Base-by-base conservation (phyloP, 495 filamentous ascomycete species). In the Xylaria palmicola region DNA sequence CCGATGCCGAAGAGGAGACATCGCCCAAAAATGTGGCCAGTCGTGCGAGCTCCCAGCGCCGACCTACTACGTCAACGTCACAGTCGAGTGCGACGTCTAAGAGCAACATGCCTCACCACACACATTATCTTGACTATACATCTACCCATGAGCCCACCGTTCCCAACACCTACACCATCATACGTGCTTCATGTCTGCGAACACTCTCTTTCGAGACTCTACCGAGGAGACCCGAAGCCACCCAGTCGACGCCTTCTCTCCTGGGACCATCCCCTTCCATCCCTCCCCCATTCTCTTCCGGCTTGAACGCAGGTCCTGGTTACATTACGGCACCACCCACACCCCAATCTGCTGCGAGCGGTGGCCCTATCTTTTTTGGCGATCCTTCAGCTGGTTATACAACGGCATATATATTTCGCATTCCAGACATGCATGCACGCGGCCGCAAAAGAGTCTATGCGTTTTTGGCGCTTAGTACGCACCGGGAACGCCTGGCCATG, bases 381-480 rank as follows among this genome's bases (percentile, higher is more conserved):
- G 92, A 96, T 65, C 81, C 88, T 3, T 75, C 82, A 0, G 85
- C 88, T 3, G 93, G 93, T 44, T 95, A 93, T 75, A 96, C 93
- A 3, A 93, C 93, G 10, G 93, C 93, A 59, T 96, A 90, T 72
- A 88, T 95, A 66, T 97, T 97, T 71, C 90, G 91, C 22, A 88
- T 97, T 9, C 86, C 88, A 17, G 93, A 97, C 70, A 83, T 92
- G 20, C 88, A 92, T 75, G 92, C 93, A 17, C 91, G 93, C 36
- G 93, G 93, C 43, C 86, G 90, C 62, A 85, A 88, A 64, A 86
- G 93, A 59, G 88, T 90, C 41, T 97, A 97, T 74, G 92, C 93
- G 41, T 82, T 97, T 43, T 78, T 97, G 48, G 91, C 90, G n/a
- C 85, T 96, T 56, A 81, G 76, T 63, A 84, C 83, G 41, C 81